These are phyloP conservation scores for Spiromastix sp. DNA, from an alignment of 2,329 filamentous ascomycete species.

Conservation along the genomic window DNA sequence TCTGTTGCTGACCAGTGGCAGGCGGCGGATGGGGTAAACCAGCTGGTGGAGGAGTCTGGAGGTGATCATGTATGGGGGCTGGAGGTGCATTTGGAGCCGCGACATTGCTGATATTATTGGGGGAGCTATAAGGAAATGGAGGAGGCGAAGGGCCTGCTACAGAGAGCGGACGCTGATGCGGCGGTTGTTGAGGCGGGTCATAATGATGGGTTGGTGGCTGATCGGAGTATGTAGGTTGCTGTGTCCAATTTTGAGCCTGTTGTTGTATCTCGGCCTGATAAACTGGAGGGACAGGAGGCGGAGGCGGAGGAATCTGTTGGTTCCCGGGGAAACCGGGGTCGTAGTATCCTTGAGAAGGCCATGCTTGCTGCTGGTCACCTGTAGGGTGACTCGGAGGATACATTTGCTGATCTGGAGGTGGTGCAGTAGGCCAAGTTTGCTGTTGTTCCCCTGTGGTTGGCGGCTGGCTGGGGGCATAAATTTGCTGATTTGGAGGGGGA, in stretches of 20 bases:
- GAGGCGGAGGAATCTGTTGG: slow-evolving; percentile 25
- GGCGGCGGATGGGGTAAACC: slow-evolving; percentile 9
- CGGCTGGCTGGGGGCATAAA: slow-evolving; percentile 9
- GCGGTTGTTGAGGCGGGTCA: slow-evolving; percentile 16
- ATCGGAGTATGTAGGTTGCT: slow-evolving; percentile 22
- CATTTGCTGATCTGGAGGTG: slow-evolving; percentile 10
- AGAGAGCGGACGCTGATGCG: slow-evolving; percentile 6
- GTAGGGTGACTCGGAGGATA: slow-evolving; percentile 5
- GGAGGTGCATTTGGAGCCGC: slow-evolving; percentile 1
- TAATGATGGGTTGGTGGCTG: slow-evolving; percentile 21
- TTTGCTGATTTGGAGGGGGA: slow-evolving; percentile 7
- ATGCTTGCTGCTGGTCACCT: slow-evolving; percentile 13
- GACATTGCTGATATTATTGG: not conserved
- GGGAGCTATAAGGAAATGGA: no score
- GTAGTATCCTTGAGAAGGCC: slow-evolving; percentile 16
- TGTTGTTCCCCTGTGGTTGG: slow-evolving; percentile 8
- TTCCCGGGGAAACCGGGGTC: slow-evolving; percentile 13
- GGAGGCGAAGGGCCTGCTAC: slow-evolving; percentile 2
- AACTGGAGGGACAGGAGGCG: slow-evolving; percentile 30
- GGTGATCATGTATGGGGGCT: not conserved
- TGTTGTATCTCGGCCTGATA: slow-evolving; percentile 25
- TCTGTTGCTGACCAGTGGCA: slow-evolving; percentile 5
- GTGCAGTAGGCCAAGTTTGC: slow-evolving; percentile 10
- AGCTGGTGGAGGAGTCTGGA: slow-evolving; percentile 8
- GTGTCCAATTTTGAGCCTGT: slow-evolving; percentile 16